phyloP scores from a whole-genome alignment of 2,329 filamentous ascomycete genomes.

The Furcasterigmium furcatum region DNA sequence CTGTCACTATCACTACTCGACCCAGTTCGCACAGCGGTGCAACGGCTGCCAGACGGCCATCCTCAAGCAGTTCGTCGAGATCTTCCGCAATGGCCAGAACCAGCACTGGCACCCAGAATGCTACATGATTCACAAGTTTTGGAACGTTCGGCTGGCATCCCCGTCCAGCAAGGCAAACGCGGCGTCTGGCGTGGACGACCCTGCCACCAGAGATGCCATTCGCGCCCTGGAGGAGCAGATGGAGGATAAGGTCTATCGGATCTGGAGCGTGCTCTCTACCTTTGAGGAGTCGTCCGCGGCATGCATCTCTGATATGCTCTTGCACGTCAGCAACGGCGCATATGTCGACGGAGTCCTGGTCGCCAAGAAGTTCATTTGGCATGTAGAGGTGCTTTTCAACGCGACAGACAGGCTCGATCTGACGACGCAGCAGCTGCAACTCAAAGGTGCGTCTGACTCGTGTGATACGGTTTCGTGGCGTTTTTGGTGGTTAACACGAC shows the following conservation, averaged over 20 bases:
- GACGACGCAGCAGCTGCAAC: conserved; percentile 63
- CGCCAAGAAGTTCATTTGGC: conserved; percentile 92
- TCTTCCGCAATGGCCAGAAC: conserved; percentile 95
- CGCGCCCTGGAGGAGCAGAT: conserved; percentile 87
- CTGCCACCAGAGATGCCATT: conserved; percentile 69
- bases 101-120: conserved; percentile 99
- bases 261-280: conserved; percentile 95
- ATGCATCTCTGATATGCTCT: conserved; percentile 97
- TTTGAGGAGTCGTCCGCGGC: conserved; percentile 98
- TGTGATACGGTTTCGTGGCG: background rate
- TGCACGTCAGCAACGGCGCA: conserved; percentile 96
- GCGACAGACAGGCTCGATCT: conserved; percentile 83
- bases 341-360: conserved; percentile 94
- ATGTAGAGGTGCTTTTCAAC: conserved; percentile 88
- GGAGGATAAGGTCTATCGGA: conserved; percentile 96
- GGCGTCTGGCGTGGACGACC: conserved; percentile 42
- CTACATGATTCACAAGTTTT: conserved; percentile 99
- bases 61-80: conserved; percentile 98
- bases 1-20: conserved; percentile 98
- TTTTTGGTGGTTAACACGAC: conserved; percentile 5
- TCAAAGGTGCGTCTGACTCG: conserved; percentile 66
- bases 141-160: conserved; percentile 86
- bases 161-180: conserved; percentile 48
- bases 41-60: conserved; percentile 97
- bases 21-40: conserved; percentile 91